Conservation (phyloP, 78 protist species). For the Anaeramoeba flamelloides region DNA sequence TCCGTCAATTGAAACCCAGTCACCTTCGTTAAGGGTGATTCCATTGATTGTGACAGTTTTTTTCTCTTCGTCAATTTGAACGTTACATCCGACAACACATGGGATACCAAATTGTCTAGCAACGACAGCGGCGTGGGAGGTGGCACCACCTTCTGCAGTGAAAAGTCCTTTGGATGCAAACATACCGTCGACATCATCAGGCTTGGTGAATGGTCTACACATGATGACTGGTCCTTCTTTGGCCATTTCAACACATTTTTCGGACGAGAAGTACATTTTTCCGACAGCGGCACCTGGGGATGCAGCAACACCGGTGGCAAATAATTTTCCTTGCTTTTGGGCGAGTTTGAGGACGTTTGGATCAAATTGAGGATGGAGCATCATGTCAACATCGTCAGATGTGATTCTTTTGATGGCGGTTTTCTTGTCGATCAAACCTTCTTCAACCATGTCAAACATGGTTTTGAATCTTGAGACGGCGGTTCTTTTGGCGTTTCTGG, state of each 20-base stretch:
- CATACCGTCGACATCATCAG: conserved; percentile 67
- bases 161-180: conserved; percentile 35
- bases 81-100: conserved; percentile 55
- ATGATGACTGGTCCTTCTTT: conserved; percentile 29
- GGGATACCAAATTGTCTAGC: conserved; percentile 61
- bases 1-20: conserved; percentile 52
- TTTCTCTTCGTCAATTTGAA: conserved; percentile 23
- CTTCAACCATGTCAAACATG: conserved; percentile 53
- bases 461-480: conserved; percentile 21
- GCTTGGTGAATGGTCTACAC: conserved; percentile 53
- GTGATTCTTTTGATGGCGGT: conserved; percentile 35
- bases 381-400: conserved; percentile 20
- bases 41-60: conserved; percentile 20
- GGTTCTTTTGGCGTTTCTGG: conserved; percentile 44
- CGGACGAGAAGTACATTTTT: conserved; percentile 21
- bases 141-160: conserved; percentile 58
- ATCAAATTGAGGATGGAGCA: conserved; percentile 27
- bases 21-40: conserved; percentile 23
- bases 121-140: conserved; percentile 67
- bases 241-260: conserved; percentile 14
- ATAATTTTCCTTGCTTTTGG: neutral
- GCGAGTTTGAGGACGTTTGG: too few relatives aligned
- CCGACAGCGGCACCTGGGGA: conserved; percentile 58
- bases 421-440: conserved; percentile 45
- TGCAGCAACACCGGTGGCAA: conserved; percentile 43